Base-by-base conservation (phyloP, 805 yeast genomes). In the Starmera quercuum region DNA sequence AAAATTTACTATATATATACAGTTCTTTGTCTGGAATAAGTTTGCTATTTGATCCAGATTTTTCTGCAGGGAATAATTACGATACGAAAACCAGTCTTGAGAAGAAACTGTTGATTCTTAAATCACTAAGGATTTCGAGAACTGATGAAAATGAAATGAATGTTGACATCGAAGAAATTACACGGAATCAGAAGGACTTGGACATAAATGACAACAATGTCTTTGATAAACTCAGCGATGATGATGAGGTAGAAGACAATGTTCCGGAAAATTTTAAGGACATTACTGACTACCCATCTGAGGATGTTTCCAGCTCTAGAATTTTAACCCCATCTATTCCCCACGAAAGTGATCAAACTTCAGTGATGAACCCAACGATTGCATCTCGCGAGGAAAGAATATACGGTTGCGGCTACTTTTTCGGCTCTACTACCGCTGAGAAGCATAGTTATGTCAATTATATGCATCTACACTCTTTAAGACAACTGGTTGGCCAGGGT, bases 31-130 rank as follows among this genome's bases (percentile, higher is more conserved):
- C 88, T 27, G 95, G 96, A 18, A 61, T 75, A 7, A 71, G 95
- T 22, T 65, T 71, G 29, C 59, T 87, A 24, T 73, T 83, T 46
- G 95, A 86, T 50, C 84, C 94, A 0, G 75, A 78, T 11, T 81
- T 65, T 44, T 66, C 65, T 29, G 61, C 40, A 20, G 4, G 32
- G 6, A 45, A 41, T 4, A 34, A 33, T 1, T 29, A 31, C 4
- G 31, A 39, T 12, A 36, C 18, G 8, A 36, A 38, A 20, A 35
- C 47, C 4, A 30, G 46, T 2, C 22, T 50, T 14, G 46, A 51
- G 20, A 48, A 47, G 29, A 59, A 52, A 35, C 35, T 61, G 10
- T 24, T 56, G 33, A 47, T 61, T 12, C 33, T 64, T 34, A 61
- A 58, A 25, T 59, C 59, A n/a, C 38, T 63, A 9, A 58, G 65